Conservation (phyloP, 2,329 filamentous ascomycete genomes). For the Diaporthe velutina region DNA sequence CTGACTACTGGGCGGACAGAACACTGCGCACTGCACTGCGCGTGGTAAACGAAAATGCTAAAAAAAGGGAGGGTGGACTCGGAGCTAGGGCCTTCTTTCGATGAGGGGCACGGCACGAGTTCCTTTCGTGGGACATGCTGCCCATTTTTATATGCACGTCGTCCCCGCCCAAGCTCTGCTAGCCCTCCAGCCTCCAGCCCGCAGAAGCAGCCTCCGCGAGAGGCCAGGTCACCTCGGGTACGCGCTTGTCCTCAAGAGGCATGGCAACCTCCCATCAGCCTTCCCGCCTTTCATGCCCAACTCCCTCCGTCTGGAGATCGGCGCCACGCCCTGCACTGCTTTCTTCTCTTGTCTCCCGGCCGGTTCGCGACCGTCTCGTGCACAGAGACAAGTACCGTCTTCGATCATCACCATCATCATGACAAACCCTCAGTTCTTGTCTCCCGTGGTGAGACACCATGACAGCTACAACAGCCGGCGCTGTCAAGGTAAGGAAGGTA, state of each 20-base stretch:
- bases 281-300: conserved; percentile 21
- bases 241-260: conserved; percentile 37
- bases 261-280: conserved; percentile 27
- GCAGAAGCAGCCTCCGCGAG: conserved; percentile 7
- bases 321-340: conserved; percentile 6
- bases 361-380: not conserved
- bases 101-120: conserved; percentile 19
- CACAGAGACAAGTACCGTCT: not conserved
- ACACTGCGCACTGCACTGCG: conserved; percentile 20
- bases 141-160: conserved; percentile 40
- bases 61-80: conserved; percentile 30
- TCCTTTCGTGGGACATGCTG: conserved; percentile 37
- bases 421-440: not conserved
- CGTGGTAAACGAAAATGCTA: conserved; percentile 25
- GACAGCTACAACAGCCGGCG: not conserved
- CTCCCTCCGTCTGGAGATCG: conserved; percentile 27
- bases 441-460: not conserved
- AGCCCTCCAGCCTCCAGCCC: conserved; percentile 26
- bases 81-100: conserved; percentile 30
- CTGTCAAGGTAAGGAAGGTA: conserved; percentile 1
- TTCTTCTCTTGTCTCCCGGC: not conserved
- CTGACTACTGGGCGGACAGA: conserved; percentile 10
- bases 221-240: conserved; percentile 16
- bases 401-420: not conserved
- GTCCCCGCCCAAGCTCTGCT: conserved; percentile 32